Percentiles rank a stretch among this genome's conserved stretches.
Evolutionary conservation across 805 yeast genomes (phyloP).

Genomic region (Schizosaccharomyces pombe): ASM294v3 CU329670.1:5248001-5248500

Average conservation of each 20-base stretch:
- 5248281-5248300: slow-evolving; percentile 65
- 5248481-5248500: slow-evolving; percentile 9
- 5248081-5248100: background rate
- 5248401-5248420: slow-evolving; percentile 47
- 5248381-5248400: slow-evolving; percentile 70
- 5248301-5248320: slow-evolving; percentile 72
- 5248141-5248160: slow-evolving; percentile 6
- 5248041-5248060: no score
- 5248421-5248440: background rate
- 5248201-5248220: slow-evolving; percentile 9
- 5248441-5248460: slow-evolving; percentile 38
- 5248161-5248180: slow-evolving; percentile 2
- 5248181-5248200: background rate
- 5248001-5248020: no score
- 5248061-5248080: background rate
- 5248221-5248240: slow-evolving; percentile 16
- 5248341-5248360: slow-evolving; percentile 89
- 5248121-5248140: background rate
- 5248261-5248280: slow-evolving; percentile 47
- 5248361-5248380: slow-evolving; percentile 71
- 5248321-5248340: slow-evolving; percentile 82
- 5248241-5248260: slow-evolving; percentile 39
- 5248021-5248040: no score
- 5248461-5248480: slow-evolving; percentile 31
- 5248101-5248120: slow-evolving; percentile 5